Evolutionary conservation across 2,329 filamentous ascomycete genomes (phyloP).

Genomic region (Neonectria hederae): DNA sequence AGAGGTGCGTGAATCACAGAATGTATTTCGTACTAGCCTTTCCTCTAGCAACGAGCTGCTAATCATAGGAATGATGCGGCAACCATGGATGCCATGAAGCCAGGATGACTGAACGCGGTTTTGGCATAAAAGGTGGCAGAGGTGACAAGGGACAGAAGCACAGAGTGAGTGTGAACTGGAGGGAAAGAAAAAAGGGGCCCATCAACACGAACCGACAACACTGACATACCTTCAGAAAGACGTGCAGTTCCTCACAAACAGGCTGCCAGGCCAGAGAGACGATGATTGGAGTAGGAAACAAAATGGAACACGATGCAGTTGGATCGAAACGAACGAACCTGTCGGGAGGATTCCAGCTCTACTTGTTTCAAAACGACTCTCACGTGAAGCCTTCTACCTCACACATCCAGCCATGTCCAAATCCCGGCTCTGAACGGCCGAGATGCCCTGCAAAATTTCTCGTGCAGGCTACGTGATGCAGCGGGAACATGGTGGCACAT

Average conservation of each 20-base stretch:
- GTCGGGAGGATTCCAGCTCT: slow-evolving; percentile 9
- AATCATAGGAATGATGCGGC: not conserved
- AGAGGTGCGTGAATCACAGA: slow-evolving; percentile 7
- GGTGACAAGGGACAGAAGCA: not conserved
- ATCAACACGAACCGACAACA: not conserved
- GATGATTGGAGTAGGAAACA: not conserved
- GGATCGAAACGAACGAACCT: not conserved
- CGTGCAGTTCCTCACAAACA: not conserved
- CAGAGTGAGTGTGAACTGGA: not conserved
- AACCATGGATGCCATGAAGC: not conserved
- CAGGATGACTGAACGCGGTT: not conserved
- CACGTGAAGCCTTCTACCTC: not conserved
- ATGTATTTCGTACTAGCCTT: not conserved
- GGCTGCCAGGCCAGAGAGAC: not conserved
- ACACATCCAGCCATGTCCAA: not conserved
- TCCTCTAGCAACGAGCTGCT: not conserved
- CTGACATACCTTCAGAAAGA: not conserved
- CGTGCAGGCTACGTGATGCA: slow-evolving; percentile 22
- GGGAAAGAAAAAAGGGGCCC: not conserved
- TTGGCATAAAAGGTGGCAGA: too few relatives aligned
- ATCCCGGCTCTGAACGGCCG: not conserved
- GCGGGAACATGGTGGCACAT: slow-evolving; percentile 30
- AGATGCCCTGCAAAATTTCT: slow-evolving; percentile 2
- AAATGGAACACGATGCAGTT: slow-evolving; percentile 3
- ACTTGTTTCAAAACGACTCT: not conserved